Evolutionary conservation across 164 flowering plant genomes (phyloP), one percentile per base, ranked within the genome.

Genomic region (Nelumbo lutea): DNA sequence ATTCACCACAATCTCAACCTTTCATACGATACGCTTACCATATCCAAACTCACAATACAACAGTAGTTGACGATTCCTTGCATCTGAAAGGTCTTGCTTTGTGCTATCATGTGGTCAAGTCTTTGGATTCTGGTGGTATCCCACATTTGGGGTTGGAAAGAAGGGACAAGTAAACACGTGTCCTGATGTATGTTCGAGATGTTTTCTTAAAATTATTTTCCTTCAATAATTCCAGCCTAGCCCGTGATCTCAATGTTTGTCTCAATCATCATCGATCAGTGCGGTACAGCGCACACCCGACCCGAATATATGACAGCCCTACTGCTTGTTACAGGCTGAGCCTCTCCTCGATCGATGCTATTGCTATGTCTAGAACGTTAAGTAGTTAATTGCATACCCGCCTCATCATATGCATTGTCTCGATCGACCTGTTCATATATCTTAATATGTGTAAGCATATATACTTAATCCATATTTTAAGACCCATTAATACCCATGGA

Each of bases 201-300:
- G 6, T 58, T 45, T 13, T 70, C 11, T 64, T 7, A 15, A 46
- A 46, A 64, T 15, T 63, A 10, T 53, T 45, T 53, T 70, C 45
- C 56, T 63, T 39, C 45, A 27, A 70, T 52, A 63, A 42, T 55
- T 64, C 6, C 27, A 62, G 45, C 66, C 53, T 7, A n/a, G 45
- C 76, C 76, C 76, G 76, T 73, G 76, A 73, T 65, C 71, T 56
- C n/a, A 60, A 57, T 68, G 43, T 72, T 62, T 15, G 14, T 39
- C 44, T 62, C 70, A 14, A 41, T 15, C 41, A 14, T 57, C 62
- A 66, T 53, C 76, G 40, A 68, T 70, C 62, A 68, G 46, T 45
- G 74, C 55, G 67, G 58, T 46, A 46, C 47, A 46, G 42, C 11
- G 42, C 41, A 51, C 41, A 7, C 13, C 44, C 56, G 11, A 15